phyloP scores from a whole-genome alignment of 1,139 yeast species.

The Lodderomyces parapsilosis region DNA sequence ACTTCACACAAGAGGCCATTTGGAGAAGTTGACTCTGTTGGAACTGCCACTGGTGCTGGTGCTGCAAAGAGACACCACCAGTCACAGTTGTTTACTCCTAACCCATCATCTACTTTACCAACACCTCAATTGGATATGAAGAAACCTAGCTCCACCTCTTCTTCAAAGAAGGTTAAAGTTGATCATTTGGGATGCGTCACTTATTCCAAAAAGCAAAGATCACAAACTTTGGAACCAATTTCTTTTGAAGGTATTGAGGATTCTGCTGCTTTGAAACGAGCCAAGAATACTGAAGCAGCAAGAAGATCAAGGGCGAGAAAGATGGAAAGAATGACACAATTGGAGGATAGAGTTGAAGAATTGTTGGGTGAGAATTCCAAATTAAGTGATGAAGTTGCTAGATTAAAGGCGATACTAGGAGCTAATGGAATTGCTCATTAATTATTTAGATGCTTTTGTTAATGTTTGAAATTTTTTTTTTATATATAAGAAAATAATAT shows the following conservation, averaged over 20 bases:
- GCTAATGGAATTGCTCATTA: slow-evolving; percentile 21
- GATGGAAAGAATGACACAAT: slow-evolving; percentile 80
- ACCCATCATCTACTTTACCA: slow-evolving; percentile 32
- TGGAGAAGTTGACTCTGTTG: slow-evolving; percentile 29
- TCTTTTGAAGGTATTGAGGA: slow-evolving; percentile 53
- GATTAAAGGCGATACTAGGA: slow-evolving; percentile 50
- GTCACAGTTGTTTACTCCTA: slow-evolving; percentile 33
- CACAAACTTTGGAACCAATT: slow-evolving; percentile 66
- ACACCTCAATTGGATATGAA: slow-evolving; percentile 29
- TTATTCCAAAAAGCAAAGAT: slow-evolving; percentile 62
- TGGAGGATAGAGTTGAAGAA: slow-evolving; percentile 74
- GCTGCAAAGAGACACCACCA: slow-evolving; percentile 10
- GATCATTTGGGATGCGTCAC: slow-evolving; percentile 66
- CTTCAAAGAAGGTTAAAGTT: slow-evolving; percentile 25
- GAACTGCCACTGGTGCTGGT: slow-evolving; percentile 16
- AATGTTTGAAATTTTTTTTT: slow-evolving; percentile 1
- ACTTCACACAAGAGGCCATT: slow-evolving; percentile 22
- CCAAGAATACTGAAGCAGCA: slow-evolving; percentile 96
- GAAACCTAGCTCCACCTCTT: slow-evolving; percentile 6
- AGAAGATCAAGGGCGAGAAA: slow-evolving; percentile 93
- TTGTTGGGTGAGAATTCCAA: slow-evolving; percentile 54
- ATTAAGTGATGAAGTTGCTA: slow-evolving; percentile 57
- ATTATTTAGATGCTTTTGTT: slow-evolving; percentile 1
- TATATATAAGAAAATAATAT: not conserved
- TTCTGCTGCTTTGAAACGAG: slow-evolving; percentile 76